Base-by-base conservation (phyloP, 768 basidiomycete species). In the Leccinum incarnatum region DNA sequence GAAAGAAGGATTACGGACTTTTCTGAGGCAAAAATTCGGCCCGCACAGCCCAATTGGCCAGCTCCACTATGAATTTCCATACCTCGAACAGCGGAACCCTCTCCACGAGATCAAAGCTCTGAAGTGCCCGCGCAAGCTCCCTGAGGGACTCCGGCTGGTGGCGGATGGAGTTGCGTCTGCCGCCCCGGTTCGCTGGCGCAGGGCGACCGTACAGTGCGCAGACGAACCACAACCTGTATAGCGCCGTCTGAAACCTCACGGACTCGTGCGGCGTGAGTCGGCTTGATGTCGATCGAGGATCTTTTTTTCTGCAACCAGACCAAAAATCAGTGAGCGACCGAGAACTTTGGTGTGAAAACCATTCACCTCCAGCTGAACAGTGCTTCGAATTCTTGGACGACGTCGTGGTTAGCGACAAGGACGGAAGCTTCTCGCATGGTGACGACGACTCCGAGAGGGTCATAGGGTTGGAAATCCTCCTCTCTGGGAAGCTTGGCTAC, bases 221-320 rank as follows among this genome's bases (percentile, higher is more conserved):
- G 40, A 40, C 9, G n/a, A 40, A 40, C 40, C 40, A 40, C 40
- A 40, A 40, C 2, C 40, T 40, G n/a, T 40, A 40, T n/a, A 40
- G n/a, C 40, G 40, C 40, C n/a, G 40, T 40, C 40, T 40, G 40
- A 40, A 40, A 40, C 17, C 40, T n/a, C n/a, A 10, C n/a, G 2
- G 40, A 40, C 40, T 40, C 40, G 40, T n/a, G 9, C 9, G 9
- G 8, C n/a, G 40, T 40, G 40, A 40, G n/a, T 40, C 40, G 40
- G 40, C 40, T 40, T 17, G 40, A 40, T 2, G 40, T 40, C 40
- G 40, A 40, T n/a, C 40, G 60, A 9, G 74, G 73, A 57, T 78
- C 74, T 57, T 78, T 77, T 58, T 75, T 54, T 54, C 79, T 79
- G 49, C 29, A 45, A 2, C 51, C n/a, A 14, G 21, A 37, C 17